phyloP scores from a whole-genome alignment of 768 basidiomycete genomes.

The Leccinum rimulosum region DNA sequence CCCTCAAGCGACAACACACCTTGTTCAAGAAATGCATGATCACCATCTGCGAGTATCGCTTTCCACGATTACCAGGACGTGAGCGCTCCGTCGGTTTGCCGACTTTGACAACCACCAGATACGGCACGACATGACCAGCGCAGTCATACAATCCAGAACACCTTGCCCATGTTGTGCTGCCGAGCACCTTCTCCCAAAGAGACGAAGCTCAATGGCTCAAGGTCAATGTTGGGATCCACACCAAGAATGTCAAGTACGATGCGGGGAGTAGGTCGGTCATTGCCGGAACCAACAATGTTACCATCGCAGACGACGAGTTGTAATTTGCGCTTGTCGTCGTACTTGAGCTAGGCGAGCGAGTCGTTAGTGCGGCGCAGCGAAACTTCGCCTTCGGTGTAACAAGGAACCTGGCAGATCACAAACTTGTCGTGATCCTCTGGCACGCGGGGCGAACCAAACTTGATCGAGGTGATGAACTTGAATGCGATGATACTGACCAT shows the following conservation, averaged over 20 bases:
- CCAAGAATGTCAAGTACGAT: constrained; percentile 97
- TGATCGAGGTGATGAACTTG: constrained; percentile 92
- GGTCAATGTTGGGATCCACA: constrained; percentile 88
- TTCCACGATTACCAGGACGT: constrained; percentile 95
- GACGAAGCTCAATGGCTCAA: constrained; percentile 91
- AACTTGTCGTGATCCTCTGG: constrained; percentile 97
- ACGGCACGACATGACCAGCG: constrained; percentile 93
- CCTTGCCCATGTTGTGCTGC: constrained; percentile 98
- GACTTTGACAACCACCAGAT: constrained; percentile 87
- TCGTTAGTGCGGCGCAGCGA: constrained; percentile 89
- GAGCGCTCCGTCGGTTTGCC: constrained; percentile 93
- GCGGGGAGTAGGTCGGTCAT: constrained; percentile 92
- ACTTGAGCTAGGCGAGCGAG: constrained; percentile 89
- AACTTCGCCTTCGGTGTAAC: constrained; percentile 93
- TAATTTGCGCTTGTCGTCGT: constrained; percentile 97
- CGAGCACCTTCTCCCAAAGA: constrained; percentile 93
- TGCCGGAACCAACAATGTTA: constrained; percentile 96
- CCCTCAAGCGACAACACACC: constrained; percentile 38
- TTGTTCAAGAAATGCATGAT: constrained; percentile 98
- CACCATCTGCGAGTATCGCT: constrained; percentile 95
- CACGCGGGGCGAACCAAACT: constrained; percentile 76
- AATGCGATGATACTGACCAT: constrained; percentile 96
- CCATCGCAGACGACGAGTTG: constrained; percentile 94
- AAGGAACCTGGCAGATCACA: constrained; percentile 96
- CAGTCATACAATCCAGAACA: constrained; percentile 96